Conservation (phyloP, 441 rosid species). For the Metrosideros polymorpha region DNA sequence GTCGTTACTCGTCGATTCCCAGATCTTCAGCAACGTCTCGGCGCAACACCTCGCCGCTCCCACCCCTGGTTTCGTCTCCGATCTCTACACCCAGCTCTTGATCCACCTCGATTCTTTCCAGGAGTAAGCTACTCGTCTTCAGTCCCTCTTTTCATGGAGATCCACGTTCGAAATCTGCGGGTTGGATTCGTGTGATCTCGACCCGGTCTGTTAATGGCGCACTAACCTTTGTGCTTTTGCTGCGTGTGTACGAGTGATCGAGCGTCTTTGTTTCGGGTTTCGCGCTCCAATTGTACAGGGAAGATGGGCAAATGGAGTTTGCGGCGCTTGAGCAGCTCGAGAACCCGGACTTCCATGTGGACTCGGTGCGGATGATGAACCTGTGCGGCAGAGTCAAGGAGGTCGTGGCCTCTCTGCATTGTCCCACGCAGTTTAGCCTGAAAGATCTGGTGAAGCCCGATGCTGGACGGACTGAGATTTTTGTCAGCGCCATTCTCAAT, state of each 20-base stretch:
- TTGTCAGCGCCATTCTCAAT: slow-evolving; percentile 63
- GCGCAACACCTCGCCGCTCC: slow-evolving; percentile 56
- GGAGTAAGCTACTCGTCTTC: slow-evolving; percentile 23
- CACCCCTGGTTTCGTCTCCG: slow-evolving; percentile 35
- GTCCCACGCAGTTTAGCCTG: slow-evolving; percentile 43
- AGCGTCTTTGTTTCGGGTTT: neutral
- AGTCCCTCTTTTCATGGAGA: neutral
- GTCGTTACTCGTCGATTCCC: slow-evolving; percentile 40
- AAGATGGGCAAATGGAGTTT: slow-evolving; percentile 69
- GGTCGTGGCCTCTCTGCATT: slow-evolving; percentile 27
- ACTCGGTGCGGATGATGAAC: slow-evolving; percentile 35
- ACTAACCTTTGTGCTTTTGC: neutral
- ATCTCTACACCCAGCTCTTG: slow-evolving; percentile 61
- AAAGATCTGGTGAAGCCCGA: slow-evolving; percentile 65
- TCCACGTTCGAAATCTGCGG: neutral
- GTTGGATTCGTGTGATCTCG: neutral
- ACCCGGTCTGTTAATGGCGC: neutral
- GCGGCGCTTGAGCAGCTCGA: slow-evolving; percentile 66
- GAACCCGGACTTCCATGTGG: slow-evolving; percentile 66
- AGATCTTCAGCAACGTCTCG: slow-evolving; percentile 35
- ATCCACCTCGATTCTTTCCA: slow-evolving; percentile 50
- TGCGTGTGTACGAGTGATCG: neutral
- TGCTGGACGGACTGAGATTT: slow-evolving; percentile 46
- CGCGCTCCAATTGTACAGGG: slow-evolving; percentile 24
- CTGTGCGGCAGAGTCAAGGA: slow-evolving; percentile 36